phyloP scores from a whole-genome alignment of 2,329 filamentous ascomycete genomes.

The Aphanocladium album region DNA sequence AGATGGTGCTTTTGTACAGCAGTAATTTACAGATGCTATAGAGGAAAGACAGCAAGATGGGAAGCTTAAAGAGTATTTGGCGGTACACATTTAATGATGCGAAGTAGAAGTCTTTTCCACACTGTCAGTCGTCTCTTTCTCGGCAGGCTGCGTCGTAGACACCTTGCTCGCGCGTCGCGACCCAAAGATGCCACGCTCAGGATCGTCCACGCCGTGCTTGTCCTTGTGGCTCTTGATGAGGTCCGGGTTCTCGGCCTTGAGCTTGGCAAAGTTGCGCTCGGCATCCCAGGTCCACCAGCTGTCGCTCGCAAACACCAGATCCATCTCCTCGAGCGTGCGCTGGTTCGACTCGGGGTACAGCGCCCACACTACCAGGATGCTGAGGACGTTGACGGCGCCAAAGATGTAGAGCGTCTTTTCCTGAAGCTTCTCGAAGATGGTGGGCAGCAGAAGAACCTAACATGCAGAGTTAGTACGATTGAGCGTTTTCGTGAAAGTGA shows the following conservation, averaged over 20 bases:
- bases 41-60: not conserved
- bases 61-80: not conserved
- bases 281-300: constrained; percentile 68
- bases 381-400: constrained; percentile 59
- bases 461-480: not conserved
- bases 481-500: not conserved
- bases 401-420: constrained; percentile 74
- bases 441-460: constrained; percentile 44
- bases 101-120: not conserved
- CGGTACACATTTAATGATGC: not conserved
- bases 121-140: constrained; percentile 1
- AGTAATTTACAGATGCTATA: not conserved
- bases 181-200: constrained; percentile 18
- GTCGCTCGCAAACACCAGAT: constrained; percentile 63
- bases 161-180: constrained; percentile 8
- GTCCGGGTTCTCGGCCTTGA: constrained; percentile 57
- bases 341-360: constrained; percentile 71
- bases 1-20: not conserved
- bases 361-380: constrained; percentile 66
- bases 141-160: not conserved
- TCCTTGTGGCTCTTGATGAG: constrained; percentile 20
- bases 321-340: constrained; percentile 70
- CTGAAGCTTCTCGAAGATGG: constrained; percentile 59
- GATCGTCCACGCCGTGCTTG: constrained; percentile 15
- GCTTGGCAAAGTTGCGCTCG: constrained; percentile 56